A percentile compares a stretch with the other conserved stretches of the same genome.
These are phyloP conservation scores for Cephaloascus albidus DNA, from an alignment of 805 yeast species.

Conservation along the genomic window DNA sequence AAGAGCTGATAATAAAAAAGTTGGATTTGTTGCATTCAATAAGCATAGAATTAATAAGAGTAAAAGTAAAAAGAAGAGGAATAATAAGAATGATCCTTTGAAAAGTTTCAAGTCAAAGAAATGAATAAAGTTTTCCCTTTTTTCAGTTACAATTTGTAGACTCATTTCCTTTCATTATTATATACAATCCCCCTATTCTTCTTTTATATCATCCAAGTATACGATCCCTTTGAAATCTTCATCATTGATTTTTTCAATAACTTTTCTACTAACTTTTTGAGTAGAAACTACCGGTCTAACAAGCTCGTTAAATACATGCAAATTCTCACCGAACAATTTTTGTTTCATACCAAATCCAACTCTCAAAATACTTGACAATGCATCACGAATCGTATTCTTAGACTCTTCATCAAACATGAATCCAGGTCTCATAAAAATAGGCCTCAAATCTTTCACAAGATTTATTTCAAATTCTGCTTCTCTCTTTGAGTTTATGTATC, in stretches of 20 bases:
- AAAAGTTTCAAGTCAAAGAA: constrained; percentile 36
- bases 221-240: constrained; percentile 47
- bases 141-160: no score
- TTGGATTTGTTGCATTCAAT: constrained; percentile 70
- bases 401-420: constrained; percentile 59
- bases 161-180: no score
- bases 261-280: constrained; percentile 54
- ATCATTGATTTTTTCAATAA: constrained; percentile 47
- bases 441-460: constrained; percentile 38
- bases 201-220: constrained; percentile 36
- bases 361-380: constrained; percentile 32
- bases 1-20: constrained; percentile 39
- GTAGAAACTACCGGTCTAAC: constrained; percentile 60
- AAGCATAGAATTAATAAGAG: constrained; percentile 38
- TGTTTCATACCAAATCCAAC: constrained; percentile 34
- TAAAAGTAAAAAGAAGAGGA: constrained; percentile 24
- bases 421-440: constrained; percentile 71
- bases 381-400: constrained; percentile 18
- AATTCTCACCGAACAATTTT: constrained; percentile 24
- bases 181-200: no score
- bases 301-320: constrained; percentile 30
- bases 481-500: constrained; percentile 69
- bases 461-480: constrained; percentile 58
- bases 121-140: neutral
- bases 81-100: constrained; percentile 54